These are phyloP conservation scores for Saitoella complicata DNA, from an alignment of 805 yeast species.

Conservation along the genomic window DNA sequence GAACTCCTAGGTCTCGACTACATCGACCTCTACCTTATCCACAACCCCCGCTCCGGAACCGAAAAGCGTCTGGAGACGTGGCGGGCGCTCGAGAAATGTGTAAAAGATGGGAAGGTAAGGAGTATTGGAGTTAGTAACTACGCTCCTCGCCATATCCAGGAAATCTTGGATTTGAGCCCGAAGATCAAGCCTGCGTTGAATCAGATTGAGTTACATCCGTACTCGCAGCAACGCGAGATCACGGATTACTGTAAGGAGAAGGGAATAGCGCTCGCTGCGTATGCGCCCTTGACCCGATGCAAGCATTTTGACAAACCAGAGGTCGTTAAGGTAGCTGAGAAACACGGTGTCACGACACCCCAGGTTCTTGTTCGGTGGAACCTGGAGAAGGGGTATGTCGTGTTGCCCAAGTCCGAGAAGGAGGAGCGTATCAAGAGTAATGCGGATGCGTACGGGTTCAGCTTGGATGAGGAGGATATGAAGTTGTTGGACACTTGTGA, in stretches of 20 bases:
- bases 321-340: conserved; percentile 12
- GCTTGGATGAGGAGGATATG: too few species aligned
- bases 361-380: conserved; percentile 36
- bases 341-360: conserved; percentile 23
- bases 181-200: conserved; percentile 47
- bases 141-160: conserved; percentile 40
- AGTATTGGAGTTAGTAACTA: conserved; percentile 51
- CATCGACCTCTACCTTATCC: conserved; percentile 56
- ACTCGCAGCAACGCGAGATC: conserved; percentile 29
- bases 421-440: conserved; percentile 22
- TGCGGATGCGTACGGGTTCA: too few species aligned
- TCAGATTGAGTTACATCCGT: conserved; percentile 46
- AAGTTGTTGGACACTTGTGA: too few species aligned
- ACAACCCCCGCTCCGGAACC: conserved; percentile 26
- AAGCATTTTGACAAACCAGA: conserved; percentile 19
- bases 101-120: conserved; percentile 32
- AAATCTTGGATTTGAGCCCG: conserved; percentile 32
- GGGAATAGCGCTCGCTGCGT: conserved; percentile 41
- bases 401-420: conserved; percentile 49
- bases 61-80: conserved; percentile 32
- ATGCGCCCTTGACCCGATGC: conserved; percentile 48
- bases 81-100: conserved; percentile 41
- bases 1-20: conserved; percentile 40
- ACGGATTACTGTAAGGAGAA: conserved; percentile 29
- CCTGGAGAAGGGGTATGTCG: conserved; percentile 33